Conservation (phyloP, 23 red algal genomes). For the Gracilaria domingensis region DNA sequence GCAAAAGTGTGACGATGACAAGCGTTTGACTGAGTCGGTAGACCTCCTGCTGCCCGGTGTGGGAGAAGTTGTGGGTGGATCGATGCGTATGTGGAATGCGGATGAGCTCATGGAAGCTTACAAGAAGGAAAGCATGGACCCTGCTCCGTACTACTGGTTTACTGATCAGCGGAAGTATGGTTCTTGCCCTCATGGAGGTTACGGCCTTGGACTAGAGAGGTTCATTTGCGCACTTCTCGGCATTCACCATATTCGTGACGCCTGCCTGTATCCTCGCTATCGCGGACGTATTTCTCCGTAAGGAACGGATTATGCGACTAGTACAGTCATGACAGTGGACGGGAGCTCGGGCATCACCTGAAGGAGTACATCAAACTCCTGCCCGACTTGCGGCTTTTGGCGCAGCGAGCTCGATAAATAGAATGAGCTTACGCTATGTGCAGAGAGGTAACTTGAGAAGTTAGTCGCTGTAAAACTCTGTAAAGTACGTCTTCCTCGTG, state of each 20-base stretch:
- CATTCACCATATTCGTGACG: constrained; percentile 95
- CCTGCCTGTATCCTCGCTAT: constrained; percentile 97
- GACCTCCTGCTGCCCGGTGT: constrained; percentile 95
- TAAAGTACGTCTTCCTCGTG: background rate
- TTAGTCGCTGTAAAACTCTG: constrained; percentile 23
- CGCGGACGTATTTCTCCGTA: constrained; percentile 82
- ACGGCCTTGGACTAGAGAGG: constrained; percentile 95
- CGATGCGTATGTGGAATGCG: constrained; percentile 91
- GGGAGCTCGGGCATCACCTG: background rate
- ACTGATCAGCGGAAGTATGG: constrained; percentile 99
- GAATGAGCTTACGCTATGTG: background rate
- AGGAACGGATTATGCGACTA: background rate
- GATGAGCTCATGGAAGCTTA: constrained; percentile 96
- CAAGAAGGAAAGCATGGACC: constrained; percentile 91
- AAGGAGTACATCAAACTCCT: background rate
- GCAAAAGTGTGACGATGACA: constrained; percentile 94
- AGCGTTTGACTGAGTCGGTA: constrained; percentile 85
- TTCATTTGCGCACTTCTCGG: constrained; percentile 93
- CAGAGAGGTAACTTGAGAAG: background rate
- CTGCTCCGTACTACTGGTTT: constrained; percentile 95
- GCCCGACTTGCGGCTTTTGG: background rate
- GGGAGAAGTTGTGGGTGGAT: constrained; percentile 96
- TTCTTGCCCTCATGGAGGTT: constrained; percentile 94
- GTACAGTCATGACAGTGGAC: background rate
- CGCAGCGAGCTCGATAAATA: background rate